phyloP scores from a whole-genome alignment of 1,139 yeast genomes.

The Candida frijolesensis region DNA sequence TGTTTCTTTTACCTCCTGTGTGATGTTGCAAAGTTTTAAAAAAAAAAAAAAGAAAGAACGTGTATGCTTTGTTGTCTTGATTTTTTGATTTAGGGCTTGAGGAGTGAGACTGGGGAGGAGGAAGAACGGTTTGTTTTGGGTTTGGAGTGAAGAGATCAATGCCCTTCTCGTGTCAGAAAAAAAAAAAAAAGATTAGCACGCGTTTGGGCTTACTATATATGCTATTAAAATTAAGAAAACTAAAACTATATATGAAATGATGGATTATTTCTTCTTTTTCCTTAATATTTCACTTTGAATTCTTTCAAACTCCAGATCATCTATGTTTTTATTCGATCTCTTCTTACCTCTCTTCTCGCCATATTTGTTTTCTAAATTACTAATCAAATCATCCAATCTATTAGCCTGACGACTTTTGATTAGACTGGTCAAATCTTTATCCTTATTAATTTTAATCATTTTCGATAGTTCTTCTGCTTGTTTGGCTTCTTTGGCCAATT shows the following conservation, averaged over 20 bases:
- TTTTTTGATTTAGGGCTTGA: not conserved
- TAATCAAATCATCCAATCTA: slow-evolving; percentile 52
- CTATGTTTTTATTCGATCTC: slow-evolving; percentile 30
- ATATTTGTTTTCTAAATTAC: slow-evolving; percentile 58
- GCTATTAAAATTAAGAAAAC: not conserved
- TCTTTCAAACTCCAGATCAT: slow-evolving; percentile 33
- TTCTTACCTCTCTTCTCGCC: slow-evolving; percentile 39
- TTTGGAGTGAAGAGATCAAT: too few relatives aligned
- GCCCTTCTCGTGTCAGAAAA: too few relatives aligned
- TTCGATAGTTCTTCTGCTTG: slow-evolving; percentile 67
- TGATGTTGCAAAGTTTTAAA: too few relatives aligned
- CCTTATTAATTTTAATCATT: slow-evolving; percentile 44
- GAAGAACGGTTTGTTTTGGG: not conserved
- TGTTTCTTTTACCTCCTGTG: too few relatives aligned
- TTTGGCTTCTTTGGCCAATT: slow-evolving; percentile 59
- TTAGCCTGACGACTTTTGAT: slow-evolving; percentile 48
- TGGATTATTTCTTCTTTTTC: slow-evolving; percentile 11
- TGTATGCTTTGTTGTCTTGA: too few relatives aligned
- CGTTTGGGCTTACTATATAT: not conserved
- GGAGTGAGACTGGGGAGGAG: too few relatives aligned
- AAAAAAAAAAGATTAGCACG: not conserved
- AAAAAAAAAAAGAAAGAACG: too few relatives aligned
- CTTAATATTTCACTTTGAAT: slow-evolving; percentile 30
- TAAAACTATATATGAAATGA: not conserved
- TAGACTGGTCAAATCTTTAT: slow-evolving; percentile 51